Percentiles rank a stretch among this genome's conserved stretches.
Evolutionary conservation across 495 filamentous ascomycete genomes (phyloP).

Genomic region (Tuber borchii): DNA sequence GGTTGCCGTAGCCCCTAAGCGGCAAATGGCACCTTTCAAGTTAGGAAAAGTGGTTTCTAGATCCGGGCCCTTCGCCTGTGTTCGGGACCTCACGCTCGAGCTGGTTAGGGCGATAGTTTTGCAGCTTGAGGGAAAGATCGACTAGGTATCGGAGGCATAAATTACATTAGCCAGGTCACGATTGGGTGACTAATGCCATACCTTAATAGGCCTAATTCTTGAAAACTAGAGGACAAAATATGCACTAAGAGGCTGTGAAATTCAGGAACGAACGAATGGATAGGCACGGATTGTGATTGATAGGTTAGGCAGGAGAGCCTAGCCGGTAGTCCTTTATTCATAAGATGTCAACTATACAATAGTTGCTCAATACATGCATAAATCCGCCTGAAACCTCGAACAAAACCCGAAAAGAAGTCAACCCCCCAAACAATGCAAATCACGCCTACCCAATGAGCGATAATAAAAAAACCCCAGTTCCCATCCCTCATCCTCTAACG

Average conservation of each 20-base stretch:
- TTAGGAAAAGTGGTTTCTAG: background rate
- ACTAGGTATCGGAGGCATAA: too few species aligned
- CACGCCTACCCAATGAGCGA: background rate
- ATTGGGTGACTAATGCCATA: too few species aligned
- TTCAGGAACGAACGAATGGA: background rate
- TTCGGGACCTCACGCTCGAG: too few species aligned
- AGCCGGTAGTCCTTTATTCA: background rate
- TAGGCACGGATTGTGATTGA: background rate
- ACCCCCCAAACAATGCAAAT: background rate
- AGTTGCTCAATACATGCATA: background rate
- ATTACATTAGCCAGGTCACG: too few species aligned
- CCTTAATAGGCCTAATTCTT: too few species aligned
- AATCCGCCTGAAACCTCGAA: background rate
- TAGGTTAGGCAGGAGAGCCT: background rate
- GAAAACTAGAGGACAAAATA: too few species aligned
- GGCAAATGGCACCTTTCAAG: background rate
- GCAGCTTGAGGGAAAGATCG: too few species aligned
- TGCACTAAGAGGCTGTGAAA: too few species aligned
- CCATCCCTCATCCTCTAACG: background rate
- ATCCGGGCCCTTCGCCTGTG: too few species aligned
- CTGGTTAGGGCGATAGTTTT: too few species aligned
- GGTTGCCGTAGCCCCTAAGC: background rate
- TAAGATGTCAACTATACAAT: background rate
- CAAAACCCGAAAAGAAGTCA: background rate
- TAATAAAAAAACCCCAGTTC: background rate